Percentiles rank a stretch among this genome's conserved stretches.
Conservation (phyloP, 2,329 filamentous ascomycete species). For the Paraphoma chrysanthemicola region DNA sequence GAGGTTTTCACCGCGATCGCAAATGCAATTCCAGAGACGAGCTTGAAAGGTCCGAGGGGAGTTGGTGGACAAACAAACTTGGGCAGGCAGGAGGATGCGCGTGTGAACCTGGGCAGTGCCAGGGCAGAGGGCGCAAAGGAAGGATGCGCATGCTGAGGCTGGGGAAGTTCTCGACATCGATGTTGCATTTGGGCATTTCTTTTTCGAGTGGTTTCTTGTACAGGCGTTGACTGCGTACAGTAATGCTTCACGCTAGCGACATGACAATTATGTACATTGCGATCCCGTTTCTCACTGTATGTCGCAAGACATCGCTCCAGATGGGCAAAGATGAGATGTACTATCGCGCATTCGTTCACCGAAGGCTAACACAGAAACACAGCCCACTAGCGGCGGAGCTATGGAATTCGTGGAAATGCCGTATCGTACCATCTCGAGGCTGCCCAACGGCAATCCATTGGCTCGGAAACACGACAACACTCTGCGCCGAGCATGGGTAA, state of each 20-base stretch:
- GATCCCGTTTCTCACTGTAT: not conserved
- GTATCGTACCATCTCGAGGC: constrained; percentile 3
- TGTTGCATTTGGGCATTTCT: not conserved
- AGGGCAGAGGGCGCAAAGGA: constrained; percentile 80
- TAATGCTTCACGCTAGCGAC: constrained; percentile 8
- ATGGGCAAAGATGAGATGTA: not conserved
- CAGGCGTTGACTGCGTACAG: constrained; percentile 5
- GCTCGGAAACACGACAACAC: not conserved
- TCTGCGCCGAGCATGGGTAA: not conserved
- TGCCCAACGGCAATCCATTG: not conserved
- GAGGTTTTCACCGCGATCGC: constrained; percentile 98
- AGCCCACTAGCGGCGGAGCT: not conserved
- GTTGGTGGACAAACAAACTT: constrained; percentile 63
- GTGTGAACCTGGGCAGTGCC: constrained; percentile 82
- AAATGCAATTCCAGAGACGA: constrained; percentile 96
- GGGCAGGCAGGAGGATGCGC: constrained; percentile 66
- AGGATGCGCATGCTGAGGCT: constrained; percentile 81
- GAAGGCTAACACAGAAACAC: not conserved
- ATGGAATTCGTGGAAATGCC: not conserved
- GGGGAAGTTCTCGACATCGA: not conserved
- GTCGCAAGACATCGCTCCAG: not conserved
- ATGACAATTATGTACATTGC: constrained; percentile 1
- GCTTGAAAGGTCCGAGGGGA: constrained; percentile 86
- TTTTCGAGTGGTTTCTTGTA: constrained; percentile 2
- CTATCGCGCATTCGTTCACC: constrained; percentile 1